These are phyloP conservation scores for Plasmodium chabaudi DNA, from an alignment of 169 alveolate genomes.

Conservation along the genomic window DNA sequence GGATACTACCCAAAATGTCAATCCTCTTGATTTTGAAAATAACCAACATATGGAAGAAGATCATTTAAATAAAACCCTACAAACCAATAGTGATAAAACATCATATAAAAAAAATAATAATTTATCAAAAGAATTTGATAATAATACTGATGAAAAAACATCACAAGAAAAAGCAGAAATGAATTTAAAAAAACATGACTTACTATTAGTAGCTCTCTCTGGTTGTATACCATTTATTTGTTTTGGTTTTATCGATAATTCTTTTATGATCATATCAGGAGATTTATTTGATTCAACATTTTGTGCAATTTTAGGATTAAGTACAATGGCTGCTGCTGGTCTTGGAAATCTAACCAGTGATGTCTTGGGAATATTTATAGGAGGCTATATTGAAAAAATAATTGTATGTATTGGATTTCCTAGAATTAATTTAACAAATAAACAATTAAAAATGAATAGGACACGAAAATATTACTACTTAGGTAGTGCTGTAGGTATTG, in stretches of 20 bases:
- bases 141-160: slow-evolving; percentile 30
- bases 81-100: background rate
- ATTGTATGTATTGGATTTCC: slow-evolving; percentile 28
- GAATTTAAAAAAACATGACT: slow-evolving; percentile 57
- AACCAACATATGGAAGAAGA: background rate
- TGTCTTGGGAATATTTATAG: slow-evolving; percentile 76
- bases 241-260: slow-evolving; percentile 83
- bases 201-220: slow-evolving; percentile 67
- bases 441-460: slow-evolving; percentile 68
- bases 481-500: slow-evolving; percentile 73
- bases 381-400: slow-evolving; percentile 76
- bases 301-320: slow-evolving; percentile 78
- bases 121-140: slow-evolving; percentile 11
- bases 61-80: background rate
- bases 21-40: too few species aligned
- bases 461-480: slow-evolving; percentile 51
- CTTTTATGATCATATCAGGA: slow-evolving; percentile 81
- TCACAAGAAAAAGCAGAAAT: slow-evolving; percentile 64
- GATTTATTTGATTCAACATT: slow-evolving; percentile 80
- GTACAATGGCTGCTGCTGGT: slow-evolving; percentile 85
- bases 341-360: slow-evolving; percentile 80
- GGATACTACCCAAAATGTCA: too few species aligned
- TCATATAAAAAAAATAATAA: background rate
- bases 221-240: slow-evolving; percentile 79
- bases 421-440: slow-evolving; percentile 52